A percentile compares a stretch with the other conserved stretches of the same genome.
Evolutionary conservation across 306 rosid species (phyloP).

Genomic region (Cicer cuneatum): DNA sequence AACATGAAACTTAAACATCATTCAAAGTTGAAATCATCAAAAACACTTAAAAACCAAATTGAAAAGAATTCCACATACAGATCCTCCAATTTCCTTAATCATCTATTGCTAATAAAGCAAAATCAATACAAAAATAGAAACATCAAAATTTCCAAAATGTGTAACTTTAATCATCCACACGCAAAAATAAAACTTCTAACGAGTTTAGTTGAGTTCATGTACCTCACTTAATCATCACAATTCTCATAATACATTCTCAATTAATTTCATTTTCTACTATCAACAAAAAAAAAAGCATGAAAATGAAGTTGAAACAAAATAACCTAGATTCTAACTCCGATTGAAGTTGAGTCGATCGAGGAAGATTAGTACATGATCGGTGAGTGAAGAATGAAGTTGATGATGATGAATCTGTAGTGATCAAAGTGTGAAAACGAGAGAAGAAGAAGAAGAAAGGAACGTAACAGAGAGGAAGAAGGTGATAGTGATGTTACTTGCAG

Average conservation of each 20-base stretch:
- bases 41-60: constrained; percentile 20
- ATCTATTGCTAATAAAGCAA: constrained; percentile 6
- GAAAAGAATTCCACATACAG: constrained; percentile 9
- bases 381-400: constrained; percentile 18
- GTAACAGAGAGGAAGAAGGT: neutral
- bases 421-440: constrained; percentile 3
- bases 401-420: constrained; percentile 33
- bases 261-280: neutral
- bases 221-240: neutral
- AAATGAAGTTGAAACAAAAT: constrained; percentile 19
- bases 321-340: constrained; percentile 37
- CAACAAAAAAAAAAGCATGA: constrained; percentile 20
- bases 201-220: neutral
- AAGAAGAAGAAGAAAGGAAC: constrained; percentile 2
- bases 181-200: constrained; percentile 11
- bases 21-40: constrained; percentile 13
- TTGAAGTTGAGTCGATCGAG: constrained; percentile 51
- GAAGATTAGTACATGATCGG: constrained; percentile 41
- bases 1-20: constrained; percentile 22
- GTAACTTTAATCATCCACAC: neutral
- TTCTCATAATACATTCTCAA: constrained; percentile 8
- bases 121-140: neutral
- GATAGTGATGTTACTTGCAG: constrained; percentile 47
- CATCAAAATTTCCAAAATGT: neutral
- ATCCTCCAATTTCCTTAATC: constrained; percentile 41